Base-by-base conservation (phyloP, 2,329 filamentous ascomycete genomes). In the Sarocladium brachiariae region DNA sequence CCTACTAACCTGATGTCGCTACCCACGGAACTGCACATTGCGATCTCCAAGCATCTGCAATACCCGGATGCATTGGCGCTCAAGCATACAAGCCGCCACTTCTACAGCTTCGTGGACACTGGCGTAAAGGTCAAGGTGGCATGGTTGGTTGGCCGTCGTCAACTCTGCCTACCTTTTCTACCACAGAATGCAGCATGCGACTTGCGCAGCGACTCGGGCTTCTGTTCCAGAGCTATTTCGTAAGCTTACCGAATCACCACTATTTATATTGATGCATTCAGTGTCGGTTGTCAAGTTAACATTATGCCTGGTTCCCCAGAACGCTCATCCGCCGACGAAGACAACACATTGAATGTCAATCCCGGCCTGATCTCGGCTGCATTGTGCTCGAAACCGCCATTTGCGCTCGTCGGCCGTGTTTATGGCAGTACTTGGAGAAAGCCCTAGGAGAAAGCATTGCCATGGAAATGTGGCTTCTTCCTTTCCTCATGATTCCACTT, bases 1-100 rank as follows among this genome's bases (percentile, higher is more conserved):
- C 4, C n/a, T 10, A 14, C 16, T 21, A 33, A 18, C 49, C 51
- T 84, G 30, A 69, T 74, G 61, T 64, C 66, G 14, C 69, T 88
- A 2, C 85, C 85, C 2, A 71, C 80, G 1, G 85, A 89, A 58
- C 71, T 88, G n/a, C 84, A 87, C 56, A 62, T 84, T 1, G 72
- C 80, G 47, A 82, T 88, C 51, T 70, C 78, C 27, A 62, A 71
- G 10, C 70, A 78, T 50, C 78, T 88, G 52, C 76, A 76, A 27
- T 88, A 88, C 54, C 85, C 85, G 0, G 84, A 89, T 54, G 84
- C 85, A 0, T 73, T 88, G 1, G 84, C 83, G 0, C 68, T 88
- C 14, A 87, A 87, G 59, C 83, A 87, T 61, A 78, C 78, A 18
- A 81, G 69, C 59, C 74, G 75, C 52, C 73, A 85, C 59, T 83